Percentiles rank a stretch among this genome's conserved stretches.
These are phyloP conservation scores for Hyphodiscus hymeniophilus DNA, from an alignment of 495 filamentous ascomycete genomes.

Conservation along the genomic window DNA sequence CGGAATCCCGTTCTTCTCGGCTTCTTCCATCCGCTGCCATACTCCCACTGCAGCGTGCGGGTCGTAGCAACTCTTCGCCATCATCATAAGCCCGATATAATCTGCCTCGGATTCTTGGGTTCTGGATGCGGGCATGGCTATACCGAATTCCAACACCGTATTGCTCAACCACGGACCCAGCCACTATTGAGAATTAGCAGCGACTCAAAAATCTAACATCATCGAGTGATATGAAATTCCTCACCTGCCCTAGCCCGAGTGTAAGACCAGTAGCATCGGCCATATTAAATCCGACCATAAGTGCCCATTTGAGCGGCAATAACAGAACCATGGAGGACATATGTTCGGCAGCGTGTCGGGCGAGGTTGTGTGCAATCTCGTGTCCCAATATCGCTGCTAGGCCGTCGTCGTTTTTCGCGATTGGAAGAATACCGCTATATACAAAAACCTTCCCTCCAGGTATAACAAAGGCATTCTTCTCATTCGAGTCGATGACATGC, in stretches of 20 bases:
- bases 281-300: constrained; percentile 46
- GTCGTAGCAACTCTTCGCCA: constrained; percentile 55
- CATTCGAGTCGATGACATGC: constrained; percentile 66
- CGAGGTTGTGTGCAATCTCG: constrained; percentile 90
- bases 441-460: constrained; percentile 95
- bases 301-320: constrained; percentile 38
- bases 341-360: constrained; percentile 69
- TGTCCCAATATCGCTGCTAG: constrained; percentile 83
- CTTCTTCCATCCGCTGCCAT: constrained; percentile 70
- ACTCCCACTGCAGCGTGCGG: constrained; percentile 63
- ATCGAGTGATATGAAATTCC: too few species aligned
- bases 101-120: constrained; percentile 65
- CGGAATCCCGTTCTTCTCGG: constrained; percentile 48
- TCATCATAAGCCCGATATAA: constrained; percentile 74
- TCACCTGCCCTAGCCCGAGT: constrained; percentile 53
- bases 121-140: constrained; percentile 62
- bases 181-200: too few species aligned
- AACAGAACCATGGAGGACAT: constrained; percentile 53
- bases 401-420: constrained; percentile 64
- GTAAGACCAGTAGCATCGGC: constrained; percentile 57
- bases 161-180: constrained; percentile 38
- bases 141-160: constrained; percentile 50
- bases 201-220: too few species aligned
- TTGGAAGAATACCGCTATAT: constrained; percentile 69
- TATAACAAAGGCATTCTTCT: constrained; percentile 78